These are phyloP conservation scores for Gonapodya prolifera DNA, from an alignment of 192 early-diverging fungal species.

Conservation along the genomic window DNA sequence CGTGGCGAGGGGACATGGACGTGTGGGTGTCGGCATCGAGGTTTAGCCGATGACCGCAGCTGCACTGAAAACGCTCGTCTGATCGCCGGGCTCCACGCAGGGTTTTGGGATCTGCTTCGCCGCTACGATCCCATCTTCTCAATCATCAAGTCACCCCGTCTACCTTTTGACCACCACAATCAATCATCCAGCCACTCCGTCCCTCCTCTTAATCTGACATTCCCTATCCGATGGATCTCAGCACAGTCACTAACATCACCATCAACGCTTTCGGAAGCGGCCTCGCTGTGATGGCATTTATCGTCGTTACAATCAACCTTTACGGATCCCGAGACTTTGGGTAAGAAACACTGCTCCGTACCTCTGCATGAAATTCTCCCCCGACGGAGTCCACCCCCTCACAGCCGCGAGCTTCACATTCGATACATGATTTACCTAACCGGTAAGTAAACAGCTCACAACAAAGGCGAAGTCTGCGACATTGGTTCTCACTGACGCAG, in stretches of 20 bases:
- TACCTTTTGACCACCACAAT: too few species aligned
- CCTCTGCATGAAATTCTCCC: not conserved
- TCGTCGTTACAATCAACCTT: not conserved
- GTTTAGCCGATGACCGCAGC: too few species aligned
- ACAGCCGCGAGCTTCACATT: not conserved
- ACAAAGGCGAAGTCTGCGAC: not conserved
- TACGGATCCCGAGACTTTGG: not conserved
- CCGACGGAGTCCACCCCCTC: not conserved
- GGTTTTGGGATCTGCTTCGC: too few species aligned
- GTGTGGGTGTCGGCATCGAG: too few species aligned
- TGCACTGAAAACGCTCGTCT: too few species aligned
- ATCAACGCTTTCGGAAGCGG: not conserved
- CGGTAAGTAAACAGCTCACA: not conserved
- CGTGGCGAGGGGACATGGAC: too few species aligned
- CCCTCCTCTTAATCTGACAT: not conserved
- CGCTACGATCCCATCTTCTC: too few species aligned
- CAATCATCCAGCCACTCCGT: too few species aligned
- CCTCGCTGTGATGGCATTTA: not conserved
- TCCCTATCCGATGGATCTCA: not conserved
- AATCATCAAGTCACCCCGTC: too few species aligned
- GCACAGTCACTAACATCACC: not conserved
- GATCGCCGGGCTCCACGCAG: too few species aligned
- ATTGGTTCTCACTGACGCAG: not conserved
- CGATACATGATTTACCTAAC: not conserved
- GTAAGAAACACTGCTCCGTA: not conserved